phyloP scores from a whole-genome alignment of 306 rosid species.

The Prunus kanzakura region DNA sequence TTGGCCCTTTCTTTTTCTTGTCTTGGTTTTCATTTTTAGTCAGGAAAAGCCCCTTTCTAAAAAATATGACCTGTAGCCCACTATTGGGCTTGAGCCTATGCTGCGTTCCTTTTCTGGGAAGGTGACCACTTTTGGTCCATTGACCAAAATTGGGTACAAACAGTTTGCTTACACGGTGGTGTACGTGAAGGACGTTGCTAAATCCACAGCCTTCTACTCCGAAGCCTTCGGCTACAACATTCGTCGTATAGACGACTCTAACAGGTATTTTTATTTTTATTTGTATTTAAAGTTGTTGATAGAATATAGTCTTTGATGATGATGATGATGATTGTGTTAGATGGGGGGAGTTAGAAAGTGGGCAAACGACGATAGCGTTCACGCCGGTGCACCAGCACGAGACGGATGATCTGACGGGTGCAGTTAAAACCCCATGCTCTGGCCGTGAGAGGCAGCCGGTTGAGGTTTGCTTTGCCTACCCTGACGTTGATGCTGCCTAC shows the following conservation, averaged over 20 bases:
- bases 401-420: slow-evolving; percentile 68
- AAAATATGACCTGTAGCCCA: too few species aligned
- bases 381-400: slow-evolving; percentile 75
- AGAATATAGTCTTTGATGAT: background rate
- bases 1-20: too few species aligned
- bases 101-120: too few species aligned
- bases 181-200: slow-evolving; percentile 68
- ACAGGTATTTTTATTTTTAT: slow-evolving; percentile 25
- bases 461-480: slow-evolving; percentile 69
- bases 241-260: slow-evolving; percentile 74
- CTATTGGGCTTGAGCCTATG: too few species aligned
- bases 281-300: too few species aligned
- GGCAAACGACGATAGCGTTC: slow-evolving; percentile 80
- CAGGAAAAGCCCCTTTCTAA: too few species aligned
- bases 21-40: too few species aligned
- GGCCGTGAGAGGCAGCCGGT: slow-evolving; percentile 43
- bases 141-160: too few species aligned
- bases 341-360: slow-evolving; percentile 89
- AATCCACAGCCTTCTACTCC: slow-evolving; percentile 62
- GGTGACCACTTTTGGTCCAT: too few species aligned
- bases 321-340: slow-evolving; percentile 13
- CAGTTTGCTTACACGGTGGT: slow-evolving; percentile 64
- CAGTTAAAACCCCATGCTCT: slow-evolving; percentile 40
- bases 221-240: slow-evolving; percentile 69
- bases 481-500: slow-evolving; percentile 71